Conservation (phyloP, 2,329 filamentous ascomycete genomes). For the Lasiodiplodia gonubiensis region DNA sequence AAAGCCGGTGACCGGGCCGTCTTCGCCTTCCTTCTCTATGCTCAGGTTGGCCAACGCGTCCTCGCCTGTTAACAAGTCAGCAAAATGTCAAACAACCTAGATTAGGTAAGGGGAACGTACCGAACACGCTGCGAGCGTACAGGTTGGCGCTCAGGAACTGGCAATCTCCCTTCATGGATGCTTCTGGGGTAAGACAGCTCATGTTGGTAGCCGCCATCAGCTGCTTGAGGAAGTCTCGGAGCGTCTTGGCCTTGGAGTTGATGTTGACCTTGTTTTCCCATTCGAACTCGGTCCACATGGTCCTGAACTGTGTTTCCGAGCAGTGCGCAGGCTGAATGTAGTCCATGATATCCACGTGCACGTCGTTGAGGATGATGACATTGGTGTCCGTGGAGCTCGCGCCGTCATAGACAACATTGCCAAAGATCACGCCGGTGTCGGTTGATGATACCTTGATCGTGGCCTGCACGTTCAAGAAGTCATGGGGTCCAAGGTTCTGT, state of each 20-base stretch:
- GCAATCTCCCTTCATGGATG: constrained; percentile 94
- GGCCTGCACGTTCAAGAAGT: constrained; percentile 97
- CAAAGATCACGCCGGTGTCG: constrained; percentile 97
- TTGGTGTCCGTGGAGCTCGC: constrained; percentile 90
- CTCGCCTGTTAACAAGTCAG: constrained; percentile 70
- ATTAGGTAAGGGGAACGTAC: constrained; percentile 66
- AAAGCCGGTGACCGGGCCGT: constrained; percentile 95
- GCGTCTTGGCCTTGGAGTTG: constrained; percentile 91
- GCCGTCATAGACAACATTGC: constrained; percentile 97
- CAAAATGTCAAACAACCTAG: neutral
- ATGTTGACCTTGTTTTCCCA: constrained; percentile 99
- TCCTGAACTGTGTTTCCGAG: constrained; percentile 97
- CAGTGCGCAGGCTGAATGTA: constrained; percentile 98
- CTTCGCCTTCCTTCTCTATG: constrained; percentile 95
- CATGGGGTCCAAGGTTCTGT: constrained; percentile 91
- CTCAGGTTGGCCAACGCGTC: constrained; percentile 96
- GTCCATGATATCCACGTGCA: constrained; percentile 99
- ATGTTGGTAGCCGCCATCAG: constrained; percentile 99
- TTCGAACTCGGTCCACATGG: constrained; percentile 99
- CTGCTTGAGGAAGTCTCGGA: constrained; percentile 90
- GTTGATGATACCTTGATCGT: constrained; percentile 98
- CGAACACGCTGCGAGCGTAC: constrained; percentile 95
- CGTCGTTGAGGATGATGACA: constrained; percentile 96
- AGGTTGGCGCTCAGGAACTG: constrained; percentile 97
- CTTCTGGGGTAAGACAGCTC: constrained; percentile 95